These are phyloP conservation scores for Epichloe coenophiala DNA, from an alignment of 2,329 filamentous ascomycete species.

Conservation along the genomic window DNA sequence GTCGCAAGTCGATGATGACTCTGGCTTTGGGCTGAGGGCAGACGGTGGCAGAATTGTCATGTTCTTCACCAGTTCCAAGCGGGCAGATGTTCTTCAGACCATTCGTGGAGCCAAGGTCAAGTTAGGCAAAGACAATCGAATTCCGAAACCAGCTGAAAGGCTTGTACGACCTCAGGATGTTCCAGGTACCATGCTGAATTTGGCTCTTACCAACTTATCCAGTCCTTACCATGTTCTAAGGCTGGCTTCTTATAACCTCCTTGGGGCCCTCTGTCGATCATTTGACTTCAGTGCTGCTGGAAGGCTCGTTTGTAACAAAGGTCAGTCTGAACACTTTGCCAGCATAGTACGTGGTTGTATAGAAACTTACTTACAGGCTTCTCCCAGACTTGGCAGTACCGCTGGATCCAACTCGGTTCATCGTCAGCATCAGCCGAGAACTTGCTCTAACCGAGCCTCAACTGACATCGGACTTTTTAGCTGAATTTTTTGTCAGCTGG, in stretches of 20 bases:
- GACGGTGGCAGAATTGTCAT: slow-evolving; percentile 59
- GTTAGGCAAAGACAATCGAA: slow-evolving; percentile 47
- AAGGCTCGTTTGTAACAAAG: slow-evolving; percentile 48
- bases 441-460: slow-evolving; percentile 51
- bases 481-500: slow-evolving; percentile 67
- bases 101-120: slow-evolving; percentile 51
- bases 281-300: slow-evolving; percentile 53
- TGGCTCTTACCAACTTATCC: slow-evolving; percentile 53
- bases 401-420: slow-evolving; percentile 48
- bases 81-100: slow-evolving; percentile 47
- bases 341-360: no score
- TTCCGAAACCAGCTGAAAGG: slow-evolving; percentile 48
- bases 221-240: slow-evolving; percentile 47
- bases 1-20: slow-evolving; percentile 51
- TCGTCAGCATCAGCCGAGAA: slow-evolving; percentile 51
- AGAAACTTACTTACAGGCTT: not conserved
- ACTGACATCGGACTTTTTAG: slow-evolving; percentile 54
- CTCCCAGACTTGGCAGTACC: slow-evolving; percentile 46
- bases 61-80: slow-evolving; percentile 56
- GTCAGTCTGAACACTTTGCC: slow-evolving; percentile 20
- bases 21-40: slow-evolving; percentile 51
- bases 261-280: slow-evolving; percentile 52
- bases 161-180: slow-evolving; percentile 58
- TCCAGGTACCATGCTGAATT: slow-evolving; percentile 53
- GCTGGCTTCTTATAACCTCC: slow-evolving; percentile 52